Percentiles rank a stretch among this genome's conserved stretches.
These are phyloP conservation scores for Rhododendron henanense DNA, from an alignment of 148 eudicot genomes.

Conservation along the genomic window DNA sequence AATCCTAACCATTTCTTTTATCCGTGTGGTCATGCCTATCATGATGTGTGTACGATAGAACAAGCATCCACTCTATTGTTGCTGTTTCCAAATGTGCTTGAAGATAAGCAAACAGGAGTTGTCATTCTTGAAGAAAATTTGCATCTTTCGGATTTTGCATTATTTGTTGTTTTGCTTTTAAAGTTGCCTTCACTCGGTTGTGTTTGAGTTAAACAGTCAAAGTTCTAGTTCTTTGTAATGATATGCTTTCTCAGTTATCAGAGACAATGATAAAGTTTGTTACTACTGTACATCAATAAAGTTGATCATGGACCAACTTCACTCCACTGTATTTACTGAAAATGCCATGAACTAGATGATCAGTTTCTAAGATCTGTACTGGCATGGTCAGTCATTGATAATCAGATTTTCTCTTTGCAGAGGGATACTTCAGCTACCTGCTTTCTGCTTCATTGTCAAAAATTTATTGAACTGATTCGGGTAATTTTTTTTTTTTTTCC, in stretches of 20 bases:
- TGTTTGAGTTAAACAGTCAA: neutral
- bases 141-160: neutral
- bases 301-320: neutral
- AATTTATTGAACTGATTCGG: slow-evolving; percentile 89
- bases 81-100: neutral
- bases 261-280: neutral
- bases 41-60: neutral
- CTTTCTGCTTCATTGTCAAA: slow-evolving; percentile 88
- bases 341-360: neutral
- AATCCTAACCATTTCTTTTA: neutral
- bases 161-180: neutral
- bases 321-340: neutral
- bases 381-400: slow-evolving; percentile 14
- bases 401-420: slow-evolving; percentile 42
- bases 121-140: neutral
- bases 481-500: slow-evolving; percentile 33
- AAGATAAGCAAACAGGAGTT: neutral
- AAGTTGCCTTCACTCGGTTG: neutral
- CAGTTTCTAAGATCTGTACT: neutral
- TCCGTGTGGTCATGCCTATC: neutral
- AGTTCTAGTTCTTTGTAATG: neutral
- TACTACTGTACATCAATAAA: neutral
- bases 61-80: neutral
- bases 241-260: neutral
- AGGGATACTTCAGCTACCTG: slow-evolving; percentile 71